A percentile compares a stretch with the other conserved stretches of the same genome.
Evolutionary conservation across 1,284 basidiomycete species (phyloP).

Genomic region (Pascua sp.): DNA sequence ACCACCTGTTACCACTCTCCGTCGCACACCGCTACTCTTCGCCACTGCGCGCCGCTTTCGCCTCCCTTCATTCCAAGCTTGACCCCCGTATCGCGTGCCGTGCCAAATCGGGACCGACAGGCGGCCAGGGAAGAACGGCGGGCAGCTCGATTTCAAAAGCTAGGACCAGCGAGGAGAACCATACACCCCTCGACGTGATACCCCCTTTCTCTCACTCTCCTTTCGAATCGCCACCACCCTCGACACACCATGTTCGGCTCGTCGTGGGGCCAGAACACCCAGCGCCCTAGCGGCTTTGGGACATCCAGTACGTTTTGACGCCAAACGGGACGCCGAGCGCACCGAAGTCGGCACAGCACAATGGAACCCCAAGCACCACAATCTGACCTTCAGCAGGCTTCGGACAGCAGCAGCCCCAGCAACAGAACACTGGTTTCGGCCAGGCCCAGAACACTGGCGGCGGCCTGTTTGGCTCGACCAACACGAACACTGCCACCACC

Average conservation of each 20-base stretch:
- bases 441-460: conserved; percentile 60
- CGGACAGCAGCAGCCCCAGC: conserved; percentile 53
- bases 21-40: no score
- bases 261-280: conserved; percentile 49
- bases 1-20: no score
- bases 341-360: no score
- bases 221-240: not conserved
- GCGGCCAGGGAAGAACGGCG: no score
- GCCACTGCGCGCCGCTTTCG: no score
- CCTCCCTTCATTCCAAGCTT: no score
- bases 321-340: no score
- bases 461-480: conserved; percentile 44
- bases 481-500: conserved; percentile 14
- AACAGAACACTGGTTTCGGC: conserved; percentile 28
- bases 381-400: not conserved
- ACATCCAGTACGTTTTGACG: no score
- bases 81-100: no score
- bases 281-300: conserved; percentile 17
- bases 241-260: conserved; percentile 35
- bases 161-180: not conserved
- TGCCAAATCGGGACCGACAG: no score
- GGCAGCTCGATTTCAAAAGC: not conserved
- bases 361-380: not conserved
- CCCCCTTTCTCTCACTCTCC: not conserved
- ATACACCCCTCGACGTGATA: not conserved